phyloP scores from a whole-genome alignment of 805 yeast genomes.

The Naumovozyma baii region DNA sequence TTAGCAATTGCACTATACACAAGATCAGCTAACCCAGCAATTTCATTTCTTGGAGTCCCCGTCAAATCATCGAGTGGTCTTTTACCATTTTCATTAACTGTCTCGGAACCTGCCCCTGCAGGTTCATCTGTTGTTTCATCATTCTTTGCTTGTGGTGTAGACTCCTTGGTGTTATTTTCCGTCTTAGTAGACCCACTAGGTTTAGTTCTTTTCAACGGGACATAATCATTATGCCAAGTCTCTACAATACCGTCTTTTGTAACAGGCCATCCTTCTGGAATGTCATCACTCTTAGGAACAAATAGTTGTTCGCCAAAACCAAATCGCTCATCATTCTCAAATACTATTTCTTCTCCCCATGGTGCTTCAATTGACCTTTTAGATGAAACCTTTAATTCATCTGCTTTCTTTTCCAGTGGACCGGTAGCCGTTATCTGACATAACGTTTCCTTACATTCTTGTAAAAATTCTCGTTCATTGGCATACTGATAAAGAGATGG shows the following conservation, averaged over 20 bases:
- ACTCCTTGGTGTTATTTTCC: slow-evolving; percentile 25
- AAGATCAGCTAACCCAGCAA: slow-evolving; percentile 52
- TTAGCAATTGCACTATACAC: slow-evolving; percentile 43
- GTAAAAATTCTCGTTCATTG: slow-evolving; percentile 40
- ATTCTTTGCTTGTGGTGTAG: slow-evolving; percentile 16
- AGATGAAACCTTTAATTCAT: slow-evolving; percentile 23
- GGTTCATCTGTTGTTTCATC: slow-evolving; percentile 10
- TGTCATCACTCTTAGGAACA: slow-evolving; percentile 42
- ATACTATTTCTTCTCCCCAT: slow-evolving; percentile 57
- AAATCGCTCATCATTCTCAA: slow-evolving; percentile 47
- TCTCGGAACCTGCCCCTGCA: neutral
- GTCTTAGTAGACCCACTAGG: slow-evolving; percentile 21
- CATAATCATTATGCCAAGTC: slow-evolving; percentile 51
- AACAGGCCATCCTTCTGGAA: slow-evolving; percentile 25
- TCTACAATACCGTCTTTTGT: slow-evolving; percentile 49
- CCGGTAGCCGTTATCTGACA: slow-evolving; percentile 36
- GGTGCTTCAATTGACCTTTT: slow-evolving; percentile 61
- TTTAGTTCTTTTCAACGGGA: slow-evolving; percentile 57
- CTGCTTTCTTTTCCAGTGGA: slow-evolving; percentile 17
- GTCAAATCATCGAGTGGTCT: slow-evolving; percentile 17
- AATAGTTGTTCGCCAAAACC: slow-evolving; percentile 66
- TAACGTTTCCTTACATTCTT: slow-evolving; percentile 69
- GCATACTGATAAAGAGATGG: slow-evolving; percentile 50
- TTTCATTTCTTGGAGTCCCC: slow-evolving; percentile 8
- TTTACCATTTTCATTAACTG: slow-evolving; percentile 22